phyloP scores from a whole-genome alignment of 2,329 filamentous ascomycete genomes.

The Aspergillus ochraceus region DNA sequence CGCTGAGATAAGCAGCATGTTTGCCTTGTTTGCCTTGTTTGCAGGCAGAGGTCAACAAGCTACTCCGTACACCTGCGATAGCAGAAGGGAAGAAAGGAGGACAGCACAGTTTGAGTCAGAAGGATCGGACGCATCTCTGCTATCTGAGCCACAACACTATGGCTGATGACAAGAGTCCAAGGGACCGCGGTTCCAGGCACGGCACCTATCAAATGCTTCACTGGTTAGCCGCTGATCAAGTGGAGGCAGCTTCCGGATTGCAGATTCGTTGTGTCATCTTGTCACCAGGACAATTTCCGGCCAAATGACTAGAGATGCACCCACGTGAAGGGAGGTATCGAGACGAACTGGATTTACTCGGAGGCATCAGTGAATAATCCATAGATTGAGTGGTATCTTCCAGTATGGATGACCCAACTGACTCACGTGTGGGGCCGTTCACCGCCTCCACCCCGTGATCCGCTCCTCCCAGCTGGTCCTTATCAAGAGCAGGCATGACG shows the following conservation, averaged over 20 bases:
- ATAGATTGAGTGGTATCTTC: neutral
- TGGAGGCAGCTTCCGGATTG: constrained; percentile 13
- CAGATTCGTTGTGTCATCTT: neutral
- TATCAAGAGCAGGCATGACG: constrained; percentile 23
- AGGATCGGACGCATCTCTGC: neutral
- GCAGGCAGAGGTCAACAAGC: neutral
- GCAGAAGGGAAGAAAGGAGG: too few species aligned
- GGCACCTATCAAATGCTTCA: constrained; percentile 1
- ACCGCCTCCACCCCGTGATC: constrained; percentile 27
- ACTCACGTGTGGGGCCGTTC: constrained; percentile 25
- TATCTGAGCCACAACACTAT: neutral
- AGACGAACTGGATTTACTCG: neutral
- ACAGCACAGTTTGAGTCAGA: neutral
- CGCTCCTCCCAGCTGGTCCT: constrained; percentile 13
- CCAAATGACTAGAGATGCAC: neutral
- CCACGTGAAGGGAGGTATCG: constrained; percentile 3
- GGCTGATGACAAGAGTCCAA: neutral
- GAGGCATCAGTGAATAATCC: neutral
- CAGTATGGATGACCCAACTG: constrained; percentile 14
- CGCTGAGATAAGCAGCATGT: constrained; percentile 1
- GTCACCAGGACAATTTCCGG: neutral
- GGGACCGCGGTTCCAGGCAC: neutral
- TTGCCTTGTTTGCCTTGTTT: constrained; percentile 9
- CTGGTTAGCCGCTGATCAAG: constrained; percentile 19
- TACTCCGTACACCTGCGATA: too few species aligned